A percentile compares a stretch with the other conserved stretches of the same genome.
Conservation (phyloP, 2,329 filamentous ascomycete species). For the Xylaria sp. region DNA sequence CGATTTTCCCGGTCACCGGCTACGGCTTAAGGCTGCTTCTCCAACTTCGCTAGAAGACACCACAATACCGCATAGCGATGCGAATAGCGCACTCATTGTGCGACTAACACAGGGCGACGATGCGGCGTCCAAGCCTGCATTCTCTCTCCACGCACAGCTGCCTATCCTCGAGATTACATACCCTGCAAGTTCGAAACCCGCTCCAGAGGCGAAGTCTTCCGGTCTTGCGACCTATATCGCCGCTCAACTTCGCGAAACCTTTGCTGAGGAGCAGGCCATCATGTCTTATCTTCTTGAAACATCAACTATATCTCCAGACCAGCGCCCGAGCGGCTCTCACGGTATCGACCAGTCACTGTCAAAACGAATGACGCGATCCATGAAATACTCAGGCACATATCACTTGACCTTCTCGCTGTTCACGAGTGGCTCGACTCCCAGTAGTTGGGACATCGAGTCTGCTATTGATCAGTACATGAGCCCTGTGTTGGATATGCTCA, state of each 20-base stretch:
- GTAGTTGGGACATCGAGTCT: constrained; percentile 88
- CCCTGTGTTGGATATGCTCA: constrained; percentile 82
- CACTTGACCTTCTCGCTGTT: constrained; percentile 97
- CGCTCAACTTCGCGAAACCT: constrained; percentile 78
- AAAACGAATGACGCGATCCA: constrained; percentile 81
- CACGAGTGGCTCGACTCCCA: constrained; percentile 80
- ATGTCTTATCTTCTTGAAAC: constrained; percentile 79
- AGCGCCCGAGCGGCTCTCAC: constrained; percentile 59
- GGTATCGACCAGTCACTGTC: constrained; percentile 66
- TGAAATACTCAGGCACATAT: constrained; percentile 94
- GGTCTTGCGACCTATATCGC: constrained; percentile 81
- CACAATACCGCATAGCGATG: constrained; percentile 48
- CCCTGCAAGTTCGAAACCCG: constrained; percentile 73
- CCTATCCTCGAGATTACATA: constrained; percentile 83
- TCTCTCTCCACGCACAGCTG: constrained; percentile 74
- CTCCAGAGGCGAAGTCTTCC: constrained; percentile 75
- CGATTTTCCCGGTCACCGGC: constrained; percentile 84
- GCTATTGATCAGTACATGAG: constrained; percentile 84
- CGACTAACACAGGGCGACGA: constrained; percentile 73
- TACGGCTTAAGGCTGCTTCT: constrained; percentile 75
- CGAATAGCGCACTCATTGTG: constrained; percentile 73
- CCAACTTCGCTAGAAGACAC: constrained; percentile 50
- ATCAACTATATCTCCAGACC: constrained; percentile 63
- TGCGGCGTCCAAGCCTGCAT: constrained; percentile 69
- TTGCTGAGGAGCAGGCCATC: constrained; percentile 88